These are phyloP conservation scores for Trapa incisa DNA, from an alignment of 345 rosid genomes.

Conservation along the genomic window DNA sequence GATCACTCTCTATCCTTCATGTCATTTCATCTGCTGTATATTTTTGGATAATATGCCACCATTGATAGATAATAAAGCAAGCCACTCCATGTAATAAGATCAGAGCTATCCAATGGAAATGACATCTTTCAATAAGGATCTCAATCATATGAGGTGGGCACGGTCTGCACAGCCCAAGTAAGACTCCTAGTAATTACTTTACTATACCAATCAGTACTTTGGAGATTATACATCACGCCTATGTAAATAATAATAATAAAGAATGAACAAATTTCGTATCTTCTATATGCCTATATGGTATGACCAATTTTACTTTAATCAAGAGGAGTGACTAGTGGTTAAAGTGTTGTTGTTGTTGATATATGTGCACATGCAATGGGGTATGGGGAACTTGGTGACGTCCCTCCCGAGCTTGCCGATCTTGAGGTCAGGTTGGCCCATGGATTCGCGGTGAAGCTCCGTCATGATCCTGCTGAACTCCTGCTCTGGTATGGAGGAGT, in stretches of 20 bases:
- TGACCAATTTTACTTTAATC: neutral
- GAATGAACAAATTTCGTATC: neutral
- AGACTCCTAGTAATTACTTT: neutral
- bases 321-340: neutral
- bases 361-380: slow-evolving; percentile 63
- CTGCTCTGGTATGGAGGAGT: slow-evolving; percentile 43
- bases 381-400: slow-evolving; percentile 80
- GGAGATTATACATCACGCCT: neutral
- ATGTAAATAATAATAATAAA: neutral
- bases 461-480: slow-evolving; percentile 59
- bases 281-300: neutral
- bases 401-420: slow-evolving; percentile 64
- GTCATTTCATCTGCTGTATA: slow-evolving; percentile 2
- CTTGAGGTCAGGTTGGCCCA: slow-evolving; percentile 81
- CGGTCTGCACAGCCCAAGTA: neutral
- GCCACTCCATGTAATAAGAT: neutral
- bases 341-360: slow-evolving; percentile 5
- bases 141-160: neutral
- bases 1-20: neutral
- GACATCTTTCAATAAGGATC: slow-evolving; percentile 1
- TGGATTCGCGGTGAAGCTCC: slow-evolving; percentile 60
- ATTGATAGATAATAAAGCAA: neutral
- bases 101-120: neutral
- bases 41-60: neutral
- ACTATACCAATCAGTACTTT: neutral